Evolutionary conservation across 495 filamentous ascomycete genomes (phyloP), one percentile per base, ranked within the genome.

Genomic region (Penicillium coffeae): DNA sequence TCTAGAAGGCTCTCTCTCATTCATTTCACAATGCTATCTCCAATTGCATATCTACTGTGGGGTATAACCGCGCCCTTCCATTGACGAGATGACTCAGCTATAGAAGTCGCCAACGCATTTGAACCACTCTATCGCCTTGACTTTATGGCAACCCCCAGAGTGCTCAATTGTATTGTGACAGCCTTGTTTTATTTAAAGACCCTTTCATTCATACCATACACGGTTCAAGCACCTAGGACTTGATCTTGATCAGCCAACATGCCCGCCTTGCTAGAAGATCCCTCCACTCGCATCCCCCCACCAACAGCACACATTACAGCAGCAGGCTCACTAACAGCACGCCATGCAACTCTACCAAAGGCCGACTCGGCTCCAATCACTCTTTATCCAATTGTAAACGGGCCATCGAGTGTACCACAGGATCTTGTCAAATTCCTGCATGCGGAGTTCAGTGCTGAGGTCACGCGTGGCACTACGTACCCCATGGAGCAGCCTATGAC

Each of bases 381-480:
- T 9, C 86, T 96, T 51, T 84, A 86, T 47, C 86, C 88, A 25
- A 75, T 83, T 35, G 69, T 80, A 33, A 74, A 85, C 46, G 84
- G 94, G 0, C 83, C 90, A 1, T 52, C 73, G 7, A 81, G 78
- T 4, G 68, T 97, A 8, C 79, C 70, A 0, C 10, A 33, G 3
- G 56, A 55, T 0, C 60, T 75, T 1, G 35, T 95, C 15, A 68
- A 69, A 10, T 90, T 89, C 63, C 83, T 98, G 25, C 82, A 79
- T 54, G 80, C 85, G 42, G 87, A 95, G 64, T 80, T 97, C 65
- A 89, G 85, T 60, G 84, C 83, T 54, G 93, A 98, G 68, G 94
- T 98, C 48, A 83, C 89, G 62, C 83, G 84, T 57, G 93, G 93
- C 30, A 85, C 91, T 51, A 96, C 93, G 3, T 98, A 96, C 69